A percentile compares a stretch with the other conserved stretches of the same genome.
phyloP scores from a whole-genome alignment of 225 moss, liverwort and hornwort species.

The Sphagnum tenellum region DNA sequence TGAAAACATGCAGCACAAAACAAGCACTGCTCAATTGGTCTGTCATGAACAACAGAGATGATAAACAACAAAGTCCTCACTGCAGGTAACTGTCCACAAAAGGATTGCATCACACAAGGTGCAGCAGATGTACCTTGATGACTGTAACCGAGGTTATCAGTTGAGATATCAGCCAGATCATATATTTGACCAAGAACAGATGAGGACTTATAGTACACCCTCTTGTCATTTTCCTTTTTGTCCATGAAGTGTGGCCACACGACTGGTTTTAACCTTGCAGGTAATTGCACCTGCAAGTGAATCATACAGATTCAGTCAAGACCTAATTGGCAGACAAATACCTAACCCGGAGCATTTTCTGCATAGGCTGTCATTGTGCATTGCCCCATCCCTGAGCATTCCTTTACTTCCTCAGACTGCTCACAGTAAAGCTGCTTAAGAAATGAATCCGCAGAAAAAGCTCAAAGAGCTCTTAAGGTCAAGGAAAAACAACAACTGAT shows the following conservation, averaged over 20 bases:
- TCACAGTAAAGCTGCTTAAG: no score
- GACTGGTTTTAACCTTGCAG: slow-evolving; percentile 37
- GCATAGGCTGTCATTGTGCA: no score
- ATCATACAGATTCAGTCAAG: no score
- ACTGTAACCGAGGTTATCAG: slow-evolving; percentile 29
- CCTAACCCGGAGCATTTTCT: no score
- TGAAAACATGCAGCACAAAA: neutral
- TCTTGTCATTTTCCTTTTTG: slow-evolving; percentile 26
- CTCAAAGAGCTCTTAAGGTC: neutral
- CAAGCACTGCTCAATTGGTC: neutral
- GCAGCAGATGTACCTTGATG: slow-evolving; percentile 23
- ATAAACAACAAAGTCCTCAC: neutral
- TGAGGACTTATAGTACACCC: slow-evolving; percentile 31
- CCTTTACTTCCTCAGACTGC: no score
- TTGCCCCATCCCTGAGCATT: no score
- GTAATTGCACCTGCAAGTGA: slow-evolving; percentile 27
- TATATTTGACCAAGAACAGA: slow-evolving; percentile 43
- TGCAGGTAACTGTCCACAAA: neutral
- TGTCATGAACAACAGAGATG: neutral
- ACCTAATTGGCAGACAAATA: no score
- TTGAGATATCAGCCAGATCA: slow-evolving; percentile 24
- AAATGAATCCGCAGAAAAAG: no score
- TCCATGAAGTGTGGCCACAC: slow-evolving; percentile 38
- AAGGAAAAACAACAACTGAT: neutral
- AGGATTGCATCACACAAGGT: neutral